Conservation (phyloP, 305 asterid genomes). For the Striga hermonthica region DNA sequence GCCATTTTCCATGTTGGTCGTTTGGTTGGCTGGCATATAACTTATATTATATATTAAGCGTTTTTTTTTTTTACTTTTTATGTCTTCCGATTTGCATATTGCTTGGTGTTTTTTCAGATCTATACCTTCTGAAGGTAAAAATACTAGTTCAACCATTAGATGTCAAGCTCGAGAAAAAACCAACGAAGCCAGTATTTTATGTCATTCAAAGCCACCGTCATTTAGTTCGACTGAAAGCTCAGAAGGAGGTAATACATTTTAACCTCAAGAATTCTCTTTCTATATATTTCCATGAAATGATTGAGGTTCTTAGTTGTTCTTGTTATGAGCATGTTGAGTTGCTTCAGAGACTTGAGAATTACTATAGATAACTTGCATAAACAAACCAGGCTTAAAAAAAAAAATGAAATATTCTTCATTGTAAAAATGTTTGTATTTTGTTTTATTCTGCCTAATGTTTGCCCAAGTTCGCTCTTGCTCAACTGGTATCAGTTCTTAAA, state of each 20-base stretch:
- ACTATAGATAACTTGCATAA: too few relatives aligned
- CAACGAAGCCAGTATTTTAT: slow-evolving; percentile 46
- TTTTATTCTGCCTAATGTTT: too few relatives aligned
- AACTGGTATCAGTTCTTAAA: not conserved
- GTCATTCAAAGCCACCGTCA: slow-evolving; percentile 60
- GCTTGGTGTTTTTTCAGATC: slow-evolving; percentile 39
- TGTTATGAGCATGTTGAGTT: too few relatives aligned
- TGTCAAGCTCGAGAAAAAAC: slow-evolving; percentile 43
- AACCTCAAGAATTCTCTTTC: slow-evolving; percentile 7
- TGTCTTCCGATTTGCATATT: slow-evolving; percentile 23
- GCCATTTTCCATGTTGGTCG: too few relatives aligned
- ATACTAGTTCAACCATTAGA: slow-evolving; percentile 32
- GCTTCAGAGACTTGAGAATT: too few relatives aligned
- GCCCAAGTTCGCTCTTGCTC: too few relatives aligned
- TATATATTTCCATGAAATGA: not conserved
- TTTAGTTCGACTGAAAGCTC: slow-evolving; percentile 72
- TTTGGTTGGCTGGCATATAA: slow-evolving; percentile 18
- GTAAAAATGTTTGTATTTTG: too few relatives aligned
- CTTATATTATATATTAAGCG: not conserved
- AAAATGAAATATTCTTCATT: too few relatives aligned
- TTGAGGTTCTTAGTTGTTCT: slow-evolving; percentile 2
- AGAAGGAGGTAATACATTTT: slow-evolving; percentile 53
- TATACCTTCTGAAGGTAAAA: slow-evolving; percentile 41
- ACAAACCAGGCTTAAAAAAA: too few relatives aligned
- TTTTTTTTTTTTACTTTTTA: too few relatives aligned